phyloP scores from a whole-genome alignment of 2,329 filamentous ascomycete genomes.

The Beauveria sp. region DNA sequence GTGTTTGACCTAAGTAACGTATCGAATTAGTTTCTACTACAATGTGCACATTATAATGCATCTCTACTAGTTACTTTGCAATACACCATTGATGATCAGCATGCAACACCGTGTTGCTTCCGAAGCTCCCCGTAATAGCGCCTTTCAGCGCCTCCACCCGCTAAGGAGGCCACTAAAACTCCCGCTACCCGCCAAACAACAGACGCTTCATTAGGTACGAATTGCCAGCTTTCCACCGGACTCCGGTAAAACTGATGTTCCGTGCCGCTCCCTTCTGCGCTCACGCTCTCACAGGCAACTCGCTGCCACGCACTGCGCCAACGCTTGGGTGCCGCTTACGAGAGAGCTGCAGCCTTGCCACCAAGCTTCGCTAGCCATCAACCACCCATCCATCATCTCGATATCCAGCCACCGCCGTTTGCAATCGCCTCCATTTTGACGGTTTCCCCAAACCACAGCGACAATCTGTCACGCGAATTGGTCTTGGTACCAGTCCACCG shows the following conservation, averaged over 20 bases:
- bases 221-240: conserved; percentile 3
- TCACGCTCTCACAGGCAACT: conserved; percentile 7
- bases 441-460: neutral
- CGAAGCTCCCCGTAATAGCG: neutral
- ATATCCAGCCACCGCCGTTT: conserved; percentile 9
- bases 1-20: too few species aligned
- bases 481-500: neutral
- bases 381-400: conserved; percentile 9
- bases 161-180: neutral
- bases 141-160: neutral
- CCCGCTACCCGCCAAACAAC: neutral
- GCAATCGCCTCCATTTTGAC: neutral
- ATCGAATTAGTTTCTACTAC: too few species aligned
- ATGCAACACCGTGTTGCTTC: neutral
- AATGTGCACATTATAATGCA: neutral
- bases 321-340: conserved; percentile 16
- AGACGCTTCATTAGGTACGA: neutral
- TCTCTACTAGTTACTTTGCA: neutral
- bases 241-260: conserved; percentile 15
- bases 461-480: conserved; percentile 9
- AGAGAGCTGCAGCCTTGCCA: conserved; percentile 19
- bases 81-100: neutral
- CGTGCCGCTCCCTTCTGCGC: conserved; percentile 1
- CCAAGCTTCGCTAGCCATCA: conserved; percentile 14
- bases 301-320: conserved; percentile 9